These are phyloP conservation scores for Nasturtium officinale DNA, from an alignment of 345 rosid species.

Conservation along the genomic window DNA sequence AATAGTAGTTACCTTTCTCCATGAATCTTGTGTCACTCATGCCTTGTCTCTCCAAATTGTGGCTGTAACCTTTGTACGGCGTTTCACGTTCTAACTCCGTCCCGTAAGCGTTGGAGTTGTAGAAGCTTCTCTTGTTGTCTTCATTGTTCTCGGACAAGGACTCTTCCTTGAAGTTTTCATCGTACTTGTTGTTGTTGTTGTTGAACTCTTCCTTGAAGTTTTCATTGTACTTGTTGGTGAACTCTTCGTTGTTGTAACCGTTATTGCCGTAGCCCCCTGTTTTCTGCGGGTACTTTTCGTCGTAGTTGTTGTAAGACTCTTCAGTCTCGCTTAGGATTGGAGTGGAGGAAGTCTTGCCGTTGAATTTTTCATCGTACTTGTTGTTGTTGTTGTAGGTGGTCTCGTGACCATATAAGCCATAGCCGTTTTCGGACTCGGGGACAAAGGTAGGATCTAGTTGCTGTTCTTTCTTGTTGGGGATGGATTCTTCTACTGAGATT, in stretches of 20 bases:
- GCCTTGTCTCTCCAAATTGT: constrained; percentile 46
- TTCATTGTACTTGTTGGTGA: constrained; percentile 21
- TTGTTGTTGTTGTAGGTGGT: constrained; percentile 33
- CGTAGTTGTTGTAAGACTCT: constrained; percentile 41
- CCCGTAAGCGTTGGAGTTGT: constrained; percentile 44
- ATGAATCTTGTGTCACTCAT: constrained; percentile 56
- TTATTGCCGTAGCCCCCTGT: constrained; percentile 31
- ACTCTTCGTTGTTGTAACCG: constrained; percentile 25
- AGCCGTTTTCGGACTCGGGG: constrained; percentile 40
- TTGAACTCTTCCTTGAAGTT: constrained; percentile 14
- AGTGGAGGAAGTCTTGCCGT: constrained; percentile 35
- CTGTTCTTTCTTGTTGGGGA: constrained; percentile 38
- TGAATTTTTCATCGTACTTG: constrained; percentile 36
- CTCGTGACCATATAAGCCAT: constrained; percentile 49
- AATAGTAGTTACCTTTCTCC: constrained; percentile 50
- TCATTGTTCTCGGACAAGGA: constrained; percentile 31
- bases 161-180: constrained; percentile 13
- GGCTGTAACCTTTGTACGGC: constrained; percentile 41
- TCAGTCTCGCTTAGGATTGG: constrained; percentile 41
- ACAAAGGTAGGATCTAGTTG: constrained; percentile 42
- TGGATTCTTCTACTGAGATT: constrained; percentile 26
- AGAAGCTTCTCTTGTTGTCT: constrained; percentile 18
- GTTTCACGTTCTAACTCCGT: constrained; percentile 41
- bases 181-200: constrained; percentile 24
- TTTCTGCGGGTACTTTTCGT: constrained; percentile 36